phyloP scores from a whole-genome alignment of 352 stramenopile species.

The Phytophthora multivora region DNA sequence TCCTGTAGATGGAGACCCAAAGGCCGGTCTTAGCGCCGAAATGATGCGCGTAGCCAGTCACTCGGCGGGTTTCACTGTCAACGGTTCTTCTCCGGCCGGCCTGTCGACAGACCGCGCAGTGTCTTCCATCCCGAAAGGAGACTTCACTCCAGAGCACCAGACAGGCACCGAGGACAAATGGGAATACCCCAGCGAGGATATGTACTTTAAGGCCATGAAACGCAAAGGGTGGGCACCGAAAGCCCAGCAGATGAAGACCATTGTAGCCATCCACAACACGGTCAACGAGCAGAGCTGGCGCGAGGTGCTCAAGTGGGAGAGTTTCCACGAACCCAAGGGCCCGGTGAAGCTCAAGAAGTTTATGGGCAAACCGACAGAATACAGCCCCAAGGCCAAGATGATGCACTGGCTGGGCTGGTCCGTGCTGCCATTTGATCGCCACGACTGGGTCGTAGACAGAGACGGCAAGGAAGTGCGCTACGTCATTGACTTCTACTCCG shows the following conservation, averaged over 20 bases:
- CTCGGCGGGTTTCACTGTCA: slow-evolving; percentile 43
- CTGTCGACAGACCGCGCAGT: slow-evolving; percentile 87
- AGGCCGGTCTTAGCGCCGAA: slow-evolving; percentile 49
- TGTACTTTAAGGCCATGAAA: slow-evolving; percentile 98
- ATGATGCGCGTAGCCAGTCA: slow-evolving; percentile 61
- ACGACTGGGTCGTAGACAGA: slow-evolving; percentile 98
- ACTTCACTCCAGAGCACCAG: slow-evolving; percentile 78
- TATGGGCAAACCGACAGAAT: slow-evolving; percentile 94
- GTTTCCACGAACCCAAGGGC: slow-evolving; percentile 49
- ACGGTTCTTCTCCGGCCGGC: slow-evolving; percentile 17
- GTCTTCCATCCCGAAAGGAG: slow-evolving; percentile 95
- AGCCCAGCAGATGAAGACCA: slow-evolving; percentile 93
- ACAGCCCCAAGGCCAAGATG: slow-evolving; percentile 94
- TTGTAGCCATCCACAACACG: slow-evolving; percentile 97
- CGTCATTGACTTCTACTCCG: slow-evolving; percentile 99
- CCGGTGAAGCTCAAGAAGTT: slow-evolving; percentile 94
- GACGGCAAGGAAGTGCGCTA: slow-evolving; percentile 94
- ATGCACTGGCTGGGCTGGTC: slow-evolving; percentile 86
- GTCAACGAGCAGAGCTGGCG: slow-evolving; percentile 97
- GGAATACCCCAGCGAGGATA: slow-evolving; percentile 97
- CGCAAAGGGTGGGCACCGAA: slow-evolving; percentile 94
- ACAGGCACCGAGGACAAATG: slow-evolving; percentile 69
- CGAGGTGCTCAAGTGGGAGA: slow-evolving; percentile 94
- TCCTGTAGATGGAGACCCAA: slow-evolving; percentile 8
- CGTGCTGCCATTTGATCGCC: slow-evolving; percentile 97